Conservation (phyloP, 805 yeast species). For the Danielia reshetovae region DNA sequence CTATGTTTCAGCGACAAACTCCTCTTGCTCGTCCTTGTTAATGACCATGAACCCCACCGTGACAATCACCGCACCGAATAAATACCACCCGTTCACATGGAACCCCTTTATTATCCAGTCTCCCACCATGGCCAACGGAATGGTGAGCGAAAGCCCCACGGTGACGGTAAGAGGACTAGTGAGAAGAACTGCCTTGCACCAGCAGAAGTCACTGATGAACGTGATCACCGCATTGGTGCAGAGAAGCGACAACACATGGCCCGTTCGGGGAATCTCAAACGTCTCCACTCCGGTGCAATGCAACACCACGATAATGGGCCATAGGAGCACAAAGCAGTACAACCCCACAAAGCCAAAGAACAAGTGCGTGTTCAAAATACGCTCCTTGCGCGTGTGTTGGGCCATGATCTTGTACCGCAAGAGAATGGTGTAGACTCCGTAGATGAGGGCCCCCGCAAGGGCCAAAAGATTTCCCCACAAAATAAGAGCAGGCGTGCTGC, state of each 20-base stretch:
- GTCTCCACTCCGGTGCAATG: slow-evolving; percentile 62
- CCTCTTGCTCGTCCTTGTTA: slow-evolving; percentile 73
- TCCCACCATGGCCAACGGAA: slow-evolving; percentile 87
- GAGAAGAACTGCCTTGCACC: slow-evolving; percentile 93
- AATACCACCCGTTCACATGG: slow-evolving; percentile 56
- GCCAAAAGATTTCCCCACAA: slow-evolving; percentile 78
- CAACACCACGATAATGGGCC: slow-evolving; percentile 77
- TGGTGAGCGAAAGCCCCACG: slow-evolving; percentile 88
- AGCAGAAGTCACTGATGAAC: slow-evolving; percentile 83
- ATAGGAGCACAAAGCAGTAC: slow-evolving; percentile 64
- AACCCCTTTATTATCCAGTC: slow-evolving; percentile 73
- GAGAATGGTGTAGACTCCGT: slow-evolving; percentile 86
- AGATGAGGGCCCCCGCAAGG: slow-evolving; percentile 78
- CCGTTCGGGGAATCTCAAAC: slow-evolving; percentile 64
- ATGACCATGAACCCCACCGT: slow-evolving; percentile 79
- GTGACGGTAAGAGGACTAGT: slow-evolving; percentile 95
- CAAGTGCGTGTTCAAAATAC: slow-evolving; percentile 74
- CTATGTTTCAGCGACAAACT: slow-evolving; percentile 31
- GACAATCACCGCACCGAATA: slow-evolving; percentile 77
- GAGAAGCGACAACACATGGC: slow-evolving; percentile 50
- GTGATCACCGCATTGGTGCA: slow-evolving; percentile 70
- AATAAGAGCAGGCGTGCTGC: slow-evolving; percentile 14
- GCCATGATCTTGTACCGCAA: slow-evolving; percentile 61
- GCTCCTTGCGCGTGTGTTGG: slow-evolving; percentile 52
- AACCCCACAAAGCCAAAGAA: slow-evolving; percentile 96